Conservation (phyloP, 2,329 filamentous ascomycete species). For the Aspergillus ochraceus region DNA sequence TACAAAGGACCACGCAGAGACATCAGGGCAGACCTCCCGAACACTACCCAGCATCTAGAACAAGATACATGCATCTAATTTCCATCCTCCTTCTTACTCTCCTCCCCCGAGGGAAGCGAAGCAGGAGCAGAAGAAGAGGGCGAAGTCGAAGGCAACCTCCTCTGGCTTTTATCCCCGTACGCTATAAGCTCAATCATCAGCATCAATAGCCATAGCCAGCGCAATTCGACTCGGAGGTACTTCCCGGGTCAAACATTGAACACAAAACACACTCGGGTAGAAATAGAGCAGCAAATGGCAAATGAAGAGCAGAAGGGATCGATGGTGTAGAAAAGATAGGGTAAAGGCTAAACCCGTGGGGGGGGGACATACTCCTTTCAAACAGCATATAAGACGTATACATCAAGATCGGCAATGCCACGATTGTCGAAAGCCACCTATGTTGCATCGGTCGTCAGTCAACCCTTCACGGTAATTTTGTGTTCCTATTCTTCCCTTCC, state of each 20-base stretch:
- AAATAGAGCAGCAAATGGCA: too few species aligned
- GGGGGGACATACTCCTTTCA: slow-evolving; percentile 29
- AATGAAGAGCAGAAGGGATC: too few species aligned
- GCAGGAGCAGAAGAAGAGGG: neutral
- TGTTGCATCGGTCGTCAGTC: too few species aligned
- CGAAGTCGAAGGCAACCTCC: slow-evolving; percentile 10
- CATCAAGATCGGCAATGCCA: slow-evolving; percentile 33
- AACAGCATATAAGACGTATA: slow-evolving; percentile 35
- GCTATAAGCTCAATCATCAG: slow-evolving; percentile 15
- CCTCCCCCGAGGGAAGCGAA: neutral
- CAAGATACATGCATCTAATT: neutral
- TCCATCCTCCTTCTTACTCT: neutral
- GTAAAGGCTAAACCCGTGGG: neutral
- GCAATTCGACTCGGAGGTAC: too few species aligned
- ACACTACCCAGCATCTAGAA: neutral
- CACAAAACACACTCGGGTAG: too few species aligned
- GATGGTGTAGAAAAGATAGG: neutral
- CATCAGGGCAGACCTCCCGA: neutral
- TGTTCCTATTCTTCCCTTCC: too few species aligned
- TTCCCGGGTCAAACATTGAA: too few species aligned
- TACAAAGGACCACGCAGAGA: too few species aligned
- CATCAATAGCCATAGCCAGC: too few species aligned
- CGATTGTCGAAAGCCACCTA: slow-evolving; percentile 35
- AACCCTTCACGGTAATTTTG: too few species aligned
- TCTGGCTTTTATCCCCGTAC: slow-evolving; percentile 25